Percentiles rank a stretch among this genome's conserved stretches.
Evolutionary conservation across 192 early-diverging fungal species (phyloP).

Genomic region (Backusella morwellensis): DNA sequence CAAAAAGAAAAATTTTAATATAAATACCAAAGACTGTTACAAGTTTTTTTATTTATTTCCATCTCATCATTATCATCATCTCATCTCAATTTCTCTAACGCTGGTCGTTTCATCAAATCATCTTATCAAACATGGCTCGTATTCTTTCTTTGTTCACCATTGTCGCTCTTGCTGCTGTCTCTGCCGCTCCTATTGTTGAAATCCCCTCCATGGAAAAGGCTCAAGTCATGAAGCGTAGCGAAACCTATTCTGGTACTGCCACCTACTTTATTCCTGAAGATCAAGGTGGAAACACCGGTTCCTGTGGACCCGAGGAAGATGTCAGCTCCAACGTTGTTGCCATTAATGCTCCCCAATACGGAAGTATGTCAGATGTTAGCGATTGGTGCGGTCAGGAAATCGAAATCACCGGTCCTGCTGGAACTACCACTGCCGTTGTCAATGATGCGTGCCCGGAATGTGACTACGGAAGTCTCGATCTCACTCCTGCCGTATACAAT

Average conservation of each 20-base stretch:
- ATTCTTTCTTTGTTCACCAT: slow-evolving; percentile 14
- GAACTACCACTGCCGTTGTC: slow-evolving; percentile 45
- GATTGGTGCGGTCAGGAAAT: slow-evolving; percentile 26
- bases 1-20: neutral
- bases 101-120: slow-evolving; percentile 14
- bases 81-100: slow-evolving; percentile 7
- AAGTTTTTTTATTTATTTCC: neutral
- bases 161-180: slow-evolving; percentile 13
- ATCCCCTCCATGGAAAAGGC: neutral
- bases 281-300: slow-evolving; percentile 25
- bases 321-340: slow-evolving; percentile 15
- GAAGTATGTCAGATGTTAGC: slow-evolving; percentile 17
- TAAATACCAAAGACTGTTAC: neutral
- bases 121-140: neutral
- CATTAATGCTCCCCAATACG: slow-evolving; percentile 24
- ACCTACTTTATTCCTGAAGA: slow-evolving; percentile 28
- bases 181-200: slow-evolving; percentile 3
- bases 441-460: slow-evolving; percentile 54
- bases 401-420: slow-evolving; percentile 31
- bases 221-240: neutral
- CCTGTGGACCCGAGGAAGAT: slow-evolving; percentile 21
- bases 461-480: slow-evolving; percentile 48
- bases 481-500: slow-evolving; percentile 45
- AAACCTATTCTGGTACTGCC: slow-evolving; percentile 13
- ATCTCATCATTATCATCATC: slow-evolving; percentile 7